Evolutionary conservation across 345 rosid species (phyloP).

Genomic region (Linum lewisii): DNA sequence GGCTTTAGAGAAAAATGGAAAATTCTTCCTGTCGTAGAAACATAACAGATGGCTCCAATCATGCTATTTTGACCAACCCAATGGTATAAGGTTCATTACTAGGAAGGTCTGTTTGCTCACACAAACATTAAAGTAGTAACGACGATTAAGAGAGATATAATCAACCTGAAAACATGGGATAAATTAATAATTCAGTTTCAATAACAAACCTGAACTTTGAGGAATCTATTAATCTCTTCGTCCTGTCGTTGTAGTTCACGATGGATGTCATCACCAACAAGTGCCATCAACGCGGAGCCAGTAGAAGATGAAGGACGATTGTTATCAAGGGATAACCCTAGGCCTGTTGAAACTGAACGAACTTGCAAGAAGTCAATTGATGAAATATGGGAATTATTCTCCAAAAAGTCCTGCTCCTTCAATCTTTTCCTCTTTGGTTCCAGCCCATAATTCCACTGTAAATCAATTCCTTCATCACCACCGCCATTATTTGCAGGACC

Average conservation of each 20-base stretch:
- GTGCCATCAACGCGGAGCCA: constrained; percentile 53
- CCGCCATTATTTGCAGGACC: constrained; percentile 34
- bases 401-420: constrained; percentile 63
- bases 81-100: too few species aligned
- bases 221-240: constrained; percentile 59
- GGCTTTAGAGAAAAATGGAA: too few species aligned
- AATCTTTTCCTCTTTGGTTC: constrained; percentile 48
- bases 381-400: constrained; percentile 65
- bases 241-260: constrained; percentile 55
- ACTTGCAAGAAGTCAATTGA: constrained; percentile 61
- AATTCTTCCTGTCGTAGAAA: too few species aligned
- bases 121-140: background rate
- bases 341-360: constrained; percentile 71
- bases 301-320: constrained; percentile 43
- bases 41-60: too few species aligned
- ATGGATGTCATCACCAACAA: constrained; percentile 56
- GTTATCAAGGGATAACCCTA: constrained; percentile 73
- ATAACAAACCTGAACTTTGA: constrained; percentile 55
- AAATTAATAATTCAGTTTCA: background rate
- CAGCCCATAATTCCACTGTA: constrained; percentile 49
- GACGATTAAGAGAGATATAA: background rate
- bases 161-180: constrained; percentile 1
- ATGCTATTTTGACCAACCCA: too few species aligned
- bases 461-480: constrained; percentile 40
- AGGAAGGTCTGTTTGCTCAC: background rate